phyloP scores from a whole-genome alignment of 441 rosid species.

The Erodium texanum region DNA sequence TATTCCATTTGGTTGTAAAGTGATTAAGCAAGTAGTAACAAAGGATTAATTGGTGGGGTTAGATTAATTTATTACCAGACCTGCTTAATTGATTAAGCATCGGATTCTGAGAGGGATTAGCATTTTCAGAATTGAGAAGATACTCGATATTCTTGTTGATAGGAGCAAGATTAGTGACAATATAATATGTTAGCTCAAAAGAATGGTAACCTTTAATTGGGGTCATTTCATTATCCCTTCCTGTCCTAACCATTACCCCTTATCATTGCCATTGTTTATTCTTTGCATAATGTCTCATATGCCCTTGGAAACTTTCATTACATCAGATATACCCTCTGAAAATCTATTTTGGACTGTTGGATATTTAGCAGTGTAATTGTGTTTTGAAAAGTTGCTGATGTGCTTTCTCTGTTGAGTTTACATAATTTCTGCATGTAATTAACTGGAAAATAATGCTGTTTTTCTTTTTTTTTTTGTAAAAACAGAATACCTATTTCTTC shows the following conservation, averaged over 20 bases:
- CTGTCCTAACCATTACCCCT: neutral
- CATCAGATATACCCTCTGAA: neutral
- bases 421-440: neutral
- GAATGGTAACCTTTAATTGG: conserved; percentile 8
- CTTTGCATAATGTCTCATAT: neutral
- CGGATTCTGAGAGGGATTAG: conserved; percentile 21
- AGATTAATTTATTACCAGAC: conserved; percentile 7
- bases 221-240: conserved; percentile 4
- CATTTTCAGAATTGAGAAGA: conserved; percentile 15
- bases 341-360: neutral
- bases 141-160: neutral
- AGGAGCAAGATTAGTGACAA: conserved; percentile 6
- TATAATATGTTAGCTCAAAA: neutral
- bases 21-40: neutral
- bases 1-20: conserved; percentile 3
- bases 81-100: conserved; percentile 3
- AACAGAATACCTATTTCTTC: neutral
- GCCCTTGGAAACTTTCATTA: neutral
- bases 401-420: neutral
- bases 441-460: neutral
- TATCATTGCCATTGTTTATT: neutral
- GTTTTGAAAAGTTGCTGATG: neutral
- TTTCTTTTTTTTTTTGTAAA: neutral
- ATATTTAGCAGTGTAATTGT: neutral
- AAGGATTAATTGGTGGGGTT: conserved; percentile 9